Conservation (phyloP, 2,329 filamentous ascomycete species). For the Exophiala phaeomuriformis region DNA sequence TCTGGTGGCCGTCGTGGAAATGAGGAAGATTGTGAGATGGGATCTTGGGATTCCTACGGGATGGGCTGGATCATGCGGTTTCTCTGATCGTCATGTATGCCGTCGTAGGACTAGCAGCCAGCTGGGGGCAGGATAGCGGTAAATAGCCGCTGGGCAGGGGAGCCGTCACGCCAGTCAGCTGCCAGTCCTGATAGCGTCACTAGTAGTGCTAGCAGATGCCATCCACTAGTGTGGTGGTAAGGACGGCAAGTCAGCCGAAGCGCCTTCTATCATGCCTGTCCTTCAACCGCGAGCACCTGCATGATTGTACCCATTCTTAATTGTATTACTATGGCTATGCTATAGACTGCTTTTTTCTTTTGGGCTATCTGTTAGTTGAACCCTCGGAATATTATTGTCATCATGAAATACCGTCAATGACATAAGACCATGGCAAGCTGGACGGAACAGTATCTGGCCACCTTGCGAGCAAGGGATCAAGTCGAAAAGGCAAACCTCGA, state of each 20-base stretch:
- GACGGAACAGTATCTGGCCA: conserved; percentile 72
- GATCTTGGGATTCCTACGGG: neutral
- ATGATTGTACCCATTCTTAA: neutral
- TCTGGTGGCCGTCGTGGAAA: neutral
- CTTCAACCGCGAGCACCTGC: neutral
- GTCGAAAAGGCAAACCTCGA: conserved; percentile 58
- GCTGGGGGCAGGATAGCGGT: neutral
- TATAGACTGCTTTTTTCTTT: no score
- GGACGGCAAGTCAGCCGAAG: conserved; percentile 13
- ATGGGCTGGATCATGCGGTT: neutral
- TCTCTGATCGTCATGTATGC: neutral
- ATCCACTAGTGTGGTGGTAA: no score
- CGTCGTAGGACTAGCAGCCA: neutral
- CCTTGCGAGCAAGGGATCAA: conserved; percentile 64
- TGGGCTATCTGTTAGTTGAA: no score
- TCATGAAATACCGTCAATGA: conserved; percentile 5
- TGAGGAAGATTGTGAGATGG: neutral
- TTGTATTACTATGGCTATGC: no score
- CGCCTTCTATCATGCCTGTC: neutral
- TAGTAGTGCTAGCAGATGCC: no score
- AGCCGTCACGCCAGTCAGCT: neutral
- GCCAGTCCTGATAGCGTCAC: no score
- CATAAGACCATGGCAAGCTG: conserved; percentile 55
- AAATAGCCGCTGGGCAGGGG: neutral
- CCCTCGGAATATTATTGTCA: no score